Evolutionary conservation across 805 yeast species (phyloP).

Genomic region (Zygotorulaspora sp.): DNA sequence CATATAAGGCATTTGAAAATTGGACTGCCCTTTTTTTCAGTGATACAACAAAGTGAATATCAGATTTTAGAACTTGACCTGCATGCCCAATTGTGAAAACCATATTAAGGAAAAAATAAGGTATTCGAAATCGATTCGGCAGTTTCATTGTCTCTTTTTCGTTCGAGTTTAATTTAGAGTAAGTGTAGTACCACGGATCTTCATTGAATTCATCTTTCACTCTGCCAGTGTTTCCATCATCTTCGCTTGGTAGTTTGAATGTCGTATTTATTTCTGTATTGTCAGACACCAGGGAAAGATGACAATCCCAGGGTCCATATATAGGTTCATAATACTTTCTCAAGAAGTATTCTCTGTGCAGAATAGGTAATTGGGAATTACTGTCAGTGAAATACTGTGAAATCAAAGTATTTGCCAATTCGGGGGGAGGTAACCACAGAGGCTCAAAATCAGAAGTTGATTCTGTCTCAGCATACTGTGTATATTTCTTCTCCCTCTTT

Average conservation of each 20-base stretch:
- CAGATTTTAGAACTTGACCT: conserved; percentile 63
- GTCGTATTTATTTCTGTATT: conserved; percentile 43
- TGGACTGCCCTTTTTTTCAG: conserved; percentile 62
- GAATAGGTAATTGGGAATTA: conserved; percentile 76
- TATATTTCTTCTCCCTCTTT: conserved; percentile 16
- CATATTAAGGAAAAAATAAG: conserved; percentile 68
- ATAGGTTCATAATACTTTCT: conserved; percentile 66
- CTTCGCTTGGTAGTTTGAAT: conserved; percentile 26
- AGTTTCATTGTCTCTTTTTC: conserved; percentile 39
- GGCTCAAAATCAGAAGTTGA: conserved; percentile 21
- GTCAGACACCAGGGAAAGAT: conserved; percentile 54
- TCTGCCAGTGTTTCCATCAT: conserved; percentile 4
- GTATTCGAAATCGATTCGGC: conserved; percentile 46
- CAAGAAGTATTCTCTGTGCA: conserved; percentile 77
- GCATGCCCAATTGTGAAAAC: conserved; percentile 79
- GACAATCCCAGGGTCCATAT: conserved; percentile 61
- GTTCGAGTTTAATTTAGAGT: conserved; percentile 37
- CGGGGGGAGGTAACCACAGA: conserved; percentile 56
- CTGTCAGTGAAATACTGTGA: conserved; percentile 70
- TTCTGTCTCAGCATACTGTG: conserved; percentile 21
- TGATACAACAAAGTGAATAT: conserved; percentile 61
- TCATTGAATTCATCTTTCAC: not conserved
- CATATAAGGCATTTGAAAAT: conserved; percentile 53
- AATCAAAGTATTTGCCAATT: conserved; percentile 61
- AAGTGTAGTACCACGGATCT: conserved; percentile 34